Conservation (phyloP, 805 yeast genomes). For the Teunomyces aglyptinius region DNA sequence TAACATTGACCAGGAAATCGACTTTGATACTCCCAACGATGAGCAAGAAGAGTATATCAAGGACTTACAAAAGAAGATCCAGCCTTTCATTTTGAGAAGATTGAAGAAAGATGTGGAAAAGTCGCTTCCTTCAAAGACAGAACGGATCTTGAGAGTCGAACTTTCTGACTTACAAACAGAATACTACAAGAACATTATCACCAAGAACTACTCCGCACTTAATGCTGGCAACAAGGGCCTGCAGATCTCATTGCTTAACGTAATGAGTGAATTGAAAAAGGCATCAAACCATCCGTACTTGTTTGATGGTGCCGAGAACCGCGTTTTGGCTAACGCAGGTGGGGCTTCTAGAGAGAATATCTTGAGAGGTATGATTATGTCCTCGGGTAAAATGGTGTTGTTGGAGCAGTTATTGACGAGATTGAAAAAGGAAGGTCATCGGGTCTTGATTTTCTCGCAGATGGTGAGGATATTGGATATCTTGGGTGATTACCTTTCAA, state of each 20-base stretch:
- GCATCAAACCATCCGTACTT: constrained; percentile 97
- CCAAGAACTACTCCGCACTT: constrained; percentile 88
- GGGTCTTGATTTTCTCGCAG: constrained; percentile 92
- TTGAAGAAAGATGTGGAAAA: constrained; percentile 97
- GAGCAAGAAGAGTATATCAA: constrained; percentile 88
- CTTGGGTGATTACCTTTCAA: constrained; percentile 84
- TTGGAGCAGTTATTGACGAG: constrained; percentile 85
- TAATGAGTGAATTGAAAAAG: constrained; percentile 94
- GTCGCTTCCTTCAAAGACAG: constrained; percentile 92
- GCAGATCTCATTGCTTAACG: constrained; percentile 83
- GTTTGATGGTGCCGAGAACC: constrained; percentile 89
- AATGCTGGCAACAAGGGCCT: constrained; percentile 77
- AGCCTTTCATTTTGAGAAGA: constrained; percentile 90
- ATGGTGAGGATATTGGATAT: constrained; percentile 97
- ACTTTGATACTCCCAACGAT: constrained; percentile 83
- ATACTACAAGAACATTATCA: constrained; percentile 88
- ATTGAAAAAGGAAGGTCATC: constrained; percentile 87
- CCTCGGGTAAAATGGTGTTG: constrained; percentile 96
- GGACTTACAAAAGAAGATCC: constrained; percentile 76
- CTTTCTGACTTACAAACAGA: constrained; percentile 93
- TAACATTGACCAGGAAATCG: constrained; percentile 89
- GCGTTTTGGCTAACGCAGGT: constrained; percentile 67
- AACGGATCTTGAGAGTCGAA: constrained; percentile 92
- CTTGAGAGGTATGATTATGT: constrained; percentile 90
- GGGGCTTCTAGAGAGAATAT: constrained; percentile 70